Evolutionary conservation across 139 green algal species (phyloP).

Genomic region (Auxenochlorella protothecoides): DNA sequence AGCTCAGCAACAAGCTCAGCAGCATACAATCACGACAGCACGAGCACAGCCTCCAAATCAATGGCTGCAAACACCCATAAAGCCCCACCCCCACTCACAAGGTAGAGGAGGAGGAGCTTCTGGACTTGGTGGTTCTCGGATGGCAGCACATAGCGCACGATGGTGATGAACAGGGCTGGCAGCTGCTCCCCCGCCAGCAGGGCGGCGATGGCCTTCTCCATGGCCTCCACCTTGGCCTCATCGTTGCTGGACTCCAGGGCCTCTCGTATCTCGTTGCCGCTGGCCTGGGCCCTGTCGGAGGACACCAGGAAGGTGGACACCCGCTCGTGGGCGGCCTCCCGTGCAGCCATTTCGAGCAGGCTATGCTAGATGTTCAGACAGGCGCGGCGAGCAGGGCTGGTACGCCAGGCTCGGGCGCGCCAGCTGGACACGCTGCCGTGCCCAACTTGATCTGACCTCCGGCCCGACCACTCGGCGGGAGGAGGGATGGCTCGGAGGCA

Average conservation of each 20-base stretch:
- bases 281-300: conserved; percentile 64
- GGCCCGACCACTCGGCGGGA: no score
- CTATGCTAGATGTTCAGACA: no score
- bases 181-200: conserved; percentile 92
- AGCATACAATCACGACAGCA: background rate
- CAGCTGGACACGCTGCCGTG: no score
- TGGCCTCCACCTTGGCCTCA: conserved; percentile 71
- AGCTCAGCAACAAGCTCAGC: background rate
- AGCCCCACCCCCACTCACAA: conserved; percentile 41
- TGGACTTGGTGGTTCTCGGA: conserved; percentile 96
- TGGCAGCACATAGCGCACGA: conserved; percentile 97
- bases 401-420: no score
- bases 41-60: background rate
- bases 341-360: no score
- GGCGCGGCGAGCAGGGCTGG: no score
- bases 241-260: conserved; percentile 82
- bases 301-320: conserved; percentile 92
- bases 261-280: conserved; percentile 81
- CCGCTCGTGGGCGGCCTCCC: conserved; percentile 41
- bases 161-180: conserved; percentile 96
- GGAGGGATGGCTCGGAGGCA: no score
- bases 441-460: no score
- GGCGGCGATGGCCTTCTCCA: conserved; percentile 92
- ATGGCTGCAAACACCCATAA: background rate
- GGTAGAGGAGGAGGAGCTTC: conserved; percentile 96